Conservation (phyloP, 176 grass and related monocot species). For the Phoenix roebelenii region DNA sequence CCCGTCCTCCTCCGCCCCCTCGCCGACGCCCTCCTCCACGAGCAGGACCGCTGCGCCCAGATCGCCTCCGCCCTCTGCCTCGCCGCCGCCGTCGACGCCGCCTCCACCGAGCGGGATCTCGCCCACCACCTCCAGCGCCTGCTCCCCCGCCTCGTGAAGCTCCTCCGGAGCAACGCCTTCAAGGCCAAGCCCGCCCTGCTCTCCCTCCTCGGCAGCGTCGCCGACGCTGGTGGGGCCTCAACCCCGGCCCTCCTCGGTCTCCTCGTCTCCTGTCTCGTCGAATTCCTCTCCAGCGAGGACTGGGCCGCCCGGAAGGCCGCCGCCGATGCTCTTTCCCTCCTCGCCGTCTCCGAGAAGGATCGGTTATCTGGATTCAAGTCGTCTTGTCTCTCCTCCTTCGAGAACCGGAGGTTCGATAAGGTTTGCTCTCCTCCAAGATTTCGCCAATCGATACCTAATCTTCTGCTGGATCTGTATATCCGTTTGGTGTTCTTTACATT, state of each 20-base stretch:
- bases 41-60: slow-evolving; percentile 90
- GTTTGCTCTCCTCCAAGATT: slow-evolving; percentile 14
- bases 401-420: slow-evolving; percentile 90
- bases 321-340: slow-evolving; percentile 59
- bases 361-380: slow-evolving; percentile 51
- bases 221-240: slow-evolving; percentile 35
- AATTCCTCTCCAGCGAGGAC: slow-evolving; percentile 69
- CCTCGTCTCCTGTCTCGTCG: slow-evolving; percentile 56
- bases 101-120: slow-evolving; percentile 42
- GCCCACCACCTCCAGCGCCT: slow-evolving; percentile 54
- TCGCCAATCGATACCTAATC: slow-evolving; percentile 16
- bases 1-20: slow-evolving; percentile 36
- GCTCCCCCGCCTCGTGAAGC: slow-evolving; percentile 73
- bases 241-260: slow-evolving; percentile 35
- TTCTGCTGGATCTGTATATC: not conserved
- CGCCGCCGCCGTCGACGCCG: slow-evolving; percentile 50
- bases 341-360: slow-evolving; percentile 54
- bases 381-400: slow-evolving; percentile 66
- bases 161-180: slow-evolving; percentile 76
- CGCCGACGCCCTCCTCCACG: slow-evolving; percentile 56
- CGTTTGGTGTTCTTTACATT: not conserved
- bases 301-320: slow-evolving; percentile 87
- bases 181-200: slow-evolving; percentile 84
- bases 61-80: slow-evolving; percentile 54
- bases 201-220: slow-evolving; percentile 57